Base-by-base conservation (phyloP, 2,329 filamentous ascomycete species). In the Ophiobolus disseminans region DNA sequence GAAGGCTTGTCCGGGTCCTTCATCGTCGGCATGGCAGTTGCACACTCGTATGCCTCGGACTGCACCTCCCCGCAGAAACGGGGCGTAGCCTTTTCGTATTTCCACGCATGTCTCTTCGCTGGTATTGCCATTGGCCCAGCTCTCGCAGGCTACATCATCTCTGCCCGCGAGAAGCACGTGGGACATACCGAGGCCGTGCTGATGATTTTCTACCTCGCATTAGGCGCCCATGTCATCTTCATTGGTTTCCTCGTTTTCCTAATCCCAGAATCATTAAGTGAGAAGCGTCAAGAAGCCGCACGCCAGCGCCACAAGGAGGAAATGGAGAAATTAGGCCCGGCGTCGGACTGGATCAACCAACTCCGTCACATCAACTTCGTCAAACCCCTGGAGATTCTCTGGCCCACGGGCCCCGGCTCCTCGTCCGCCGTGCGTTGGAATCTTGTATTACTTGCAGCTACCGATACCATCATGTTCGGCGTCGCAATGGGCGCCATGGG, bases 1-100 rank as follows among this genome's bases (percentile, higher is more conserved):
- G 94, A 99, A 66, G 94, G 94, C 4, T 66, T 96, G 4, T 86
- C 86, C 8, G 94, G 94, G 6, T 96, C 92, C 0, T 96, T 97
- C 69, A 96, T 91, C 1, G 85, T 90, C 0, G 88, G 87, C 21
- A 88, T 88, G 78, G 86, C 88, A 36, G 77, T 96, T 48, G 86
- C 85, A 17, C 87, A 95, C 70, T 91, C 93, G 0, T 99, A 97
- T 72, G 87, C 89, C 10, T 87, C 90, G 31, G 94, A 99, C 72
- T 96, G 91, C 73, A 93, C 91, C 0, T 79, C 88, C 3, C 89
- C 91, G 0, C 87, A 89, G 22, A 85, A 84, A 64, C 86, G 94
- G 16, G 89, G 88, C 50, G 88, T 96, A 6, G 85, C 86, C 4
- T 94, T 97, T 70, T 92, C 91, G 5, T 93, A 92, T 68, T 87